Evolutionary conservation across 768 basidiomycete genomes (phyloP).

Genomic region (Boletus vinaceobasis): DNA sequence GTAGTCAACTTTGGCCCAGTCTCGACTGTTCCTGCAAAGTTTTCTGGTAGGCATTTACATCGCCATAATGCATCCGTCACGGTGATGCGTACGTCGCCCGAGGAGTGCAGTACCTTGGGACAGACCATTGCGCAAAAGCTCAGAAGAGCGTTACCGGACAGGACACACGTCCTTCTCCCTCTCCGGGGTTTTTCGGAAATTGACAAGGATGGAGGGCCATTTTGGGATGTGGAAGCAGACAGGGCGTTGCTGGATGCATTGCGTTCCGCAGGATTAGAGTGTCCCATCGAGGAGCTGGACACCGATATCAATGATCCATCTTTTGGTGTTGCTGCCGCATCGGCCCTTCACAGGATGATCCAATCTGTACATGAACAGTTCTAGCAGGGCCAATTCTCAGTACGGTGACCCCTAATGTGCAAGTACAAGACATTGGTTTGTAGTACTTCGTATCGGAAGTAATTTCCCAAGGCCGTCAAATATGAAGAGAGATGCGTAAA

Average conservation of each 20-base stretch:
- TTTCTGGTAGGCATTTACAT: slow-evolving; percentile 15
- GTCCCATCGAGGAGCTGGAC: slow-evolving; percentile 24
- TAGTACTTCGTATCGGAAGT: not conserved
- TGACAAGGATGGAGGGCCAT: slow-evolving; percentile 20
- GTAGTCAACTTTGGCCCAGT: slow-evolving; percentile 34
- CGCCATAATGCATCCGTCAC: slow-evolving; percentile 29
- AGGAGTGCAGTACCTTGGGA: slow-evolving; percentile 25
- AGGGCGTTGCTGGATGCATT: slow-evolving; percentile 18
- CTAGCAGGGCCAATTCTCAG: not conserved
- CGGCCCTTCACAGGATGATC: slow-evolving; percentile 19
- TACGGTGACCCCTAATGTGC: not conserved
- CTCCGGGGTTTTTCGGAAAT: slow-evolving; percentile 26
- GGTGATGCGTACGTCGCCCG: slow-evolving; percentile 29
- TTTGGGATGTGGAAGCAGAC: slow-evolving; percentile 26
- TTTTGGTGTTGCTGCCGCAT: slow-evolving; percentile 16
- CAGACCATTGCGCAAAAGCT: slow-evolving; percentile 21
- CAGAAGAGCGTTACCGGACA: slow-evolving; percentile 6
- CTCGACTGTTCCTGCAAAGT: slow-evolving; percentile 22
- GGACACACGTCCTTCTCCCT: slow-evolving; percentile 25
- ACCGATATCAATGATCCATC: slow-evolving; percentile 26
- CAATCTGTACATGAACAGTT: not conserved
- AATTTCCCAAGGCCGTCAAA: slow-evolving; percentile 7
- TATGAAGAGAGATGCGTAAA: slow-evolving; percentile 11
- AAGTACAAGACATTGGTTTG: not conserved
- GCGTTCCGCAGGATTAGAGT: slow-evolving; percentile 8